Conservation (phyloP, 805 yeast genomes). For the Phaffomyces antillensis region DNA sequence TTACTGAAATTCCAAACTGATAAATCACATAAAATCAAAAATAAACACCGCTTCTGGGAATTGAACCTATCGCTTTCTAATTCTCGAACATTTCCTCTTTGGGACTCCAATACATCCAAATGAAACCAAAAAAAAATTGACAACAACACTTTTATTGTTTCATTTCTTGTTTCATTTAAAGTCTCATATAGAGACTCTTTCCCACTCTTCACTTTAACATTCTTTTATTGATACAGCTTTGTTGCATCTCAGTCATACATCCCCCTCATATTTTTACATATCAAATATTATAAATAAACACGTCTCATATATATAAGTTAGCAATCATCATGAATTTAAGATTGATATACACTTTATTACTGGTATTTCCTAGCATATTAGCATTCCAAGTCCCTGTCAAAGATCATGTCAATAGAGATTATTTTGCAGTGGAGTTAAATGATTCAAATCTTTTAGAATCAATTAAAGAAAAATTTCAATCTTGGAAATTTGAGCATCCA, state of each 20-base stretch:
- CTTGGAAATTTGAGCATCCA: constrained; percentile 56
- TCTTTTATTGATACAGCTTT: background rate
- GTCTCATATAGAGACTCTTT: background rate
- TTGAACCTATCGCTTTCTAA: background rate
- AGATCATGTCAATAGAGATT: constrained; percentile 45
- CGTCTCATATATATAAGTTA: background rate
- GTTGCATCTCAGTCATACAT: background rate
- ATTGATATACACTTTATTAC: constrained; percentile 2
- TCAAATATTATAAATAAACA: background rate
- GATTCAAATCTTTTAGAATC: constrained; percentile 25
- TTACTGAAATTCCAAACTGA: too few species aligned
- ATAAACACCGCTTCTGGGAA: too few species aligned
- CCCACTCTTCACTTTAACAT: background rate
- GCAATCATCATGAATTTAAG: constrained; percentile 3
- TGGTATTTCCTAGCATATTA: background rate
- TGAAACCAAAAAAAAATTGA: background rate
- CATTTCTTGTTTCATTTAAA: background rate
- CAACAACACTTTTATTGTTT: too few species aligned
- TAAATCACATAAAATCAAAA: too few species aligned
- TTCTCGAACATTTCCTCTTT: background rate
- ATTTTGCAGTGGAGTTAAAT: constrained; percentile 56
- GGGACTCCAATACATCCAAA: background rate
- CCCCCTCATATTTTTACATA: too few species aligned
- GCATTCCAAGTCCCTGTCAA: constrained; percentile 28
- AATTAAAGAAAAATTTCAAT: constrained; percentile 31